A percentile compares a stretch with the other conserved stretches of the same genome.
Conservation (phyloP, 257 asterid genomes). For the Salvia hispanica region DNA sequence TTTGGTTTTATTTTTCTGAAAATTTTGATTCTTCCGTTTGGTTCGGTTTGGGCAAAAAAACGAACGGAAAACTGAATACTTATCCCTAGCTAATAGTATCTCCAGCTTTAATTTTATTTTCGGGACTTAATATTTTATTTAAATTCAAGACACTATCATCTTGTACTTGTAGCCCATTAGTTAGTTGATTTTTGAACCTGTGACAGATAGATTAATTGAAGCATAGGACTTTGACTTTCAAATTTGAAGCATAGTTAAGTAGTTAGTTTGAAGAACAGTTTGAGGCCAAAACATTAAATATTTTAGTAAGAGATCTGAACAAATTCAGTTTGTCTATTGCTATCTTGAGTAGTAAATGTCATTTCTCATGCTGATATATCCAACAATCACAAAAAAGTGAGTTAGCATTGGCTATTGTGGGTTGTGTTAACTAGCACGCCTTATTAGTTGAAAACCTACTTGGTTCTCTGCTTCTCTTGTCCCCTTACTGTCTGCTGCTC, state of each 20-base stretch:
- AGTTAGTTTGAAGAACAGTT: not conserved
- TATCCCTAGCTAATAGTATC: not conserved
- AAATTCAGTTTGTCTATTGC: slow-evolving; percentile 9
- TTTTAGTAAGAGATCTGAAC: not conserved
- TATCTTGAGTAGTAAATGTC: slow-evolving; percentile 12
- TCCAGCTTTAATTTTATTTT: slow-evolving; percentile 8
- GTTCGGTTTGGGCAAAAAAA: no score
- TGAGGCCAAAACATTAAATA: not conserved
- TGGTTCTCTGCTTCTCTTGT: slow-evolving; percentile 11
- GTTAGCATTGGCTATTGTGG: slow-evolving; percentile 14
- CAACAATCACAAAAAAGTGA: not conserved
- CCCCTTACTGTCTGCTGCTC: slow-evolving; percentile 15
- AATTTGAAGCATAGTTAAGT: not conserved
- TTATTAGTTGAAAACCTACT: not conserved
- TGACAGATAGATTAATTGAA: not conserved
- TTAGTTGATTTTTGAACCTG: slow-evolving; percentile 7
- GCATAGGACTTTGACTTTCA: not conserved
- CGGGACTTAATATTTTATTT: not conserved
- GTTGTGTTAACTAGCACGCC: not conserved
- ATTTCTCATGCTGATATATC: slow-evolving; percentile 11
- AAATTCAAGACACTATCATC: not conserved
- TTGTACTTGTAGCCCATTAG: not conserved
- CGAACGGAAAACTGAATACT: no score
- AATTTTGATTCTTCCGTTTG: no score
- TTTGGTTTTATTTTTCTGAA: no score